Evolutionary conservation across 805 yeast genomes (phyloP).

Genomic region (Grigorovia jiainica): DNA sequence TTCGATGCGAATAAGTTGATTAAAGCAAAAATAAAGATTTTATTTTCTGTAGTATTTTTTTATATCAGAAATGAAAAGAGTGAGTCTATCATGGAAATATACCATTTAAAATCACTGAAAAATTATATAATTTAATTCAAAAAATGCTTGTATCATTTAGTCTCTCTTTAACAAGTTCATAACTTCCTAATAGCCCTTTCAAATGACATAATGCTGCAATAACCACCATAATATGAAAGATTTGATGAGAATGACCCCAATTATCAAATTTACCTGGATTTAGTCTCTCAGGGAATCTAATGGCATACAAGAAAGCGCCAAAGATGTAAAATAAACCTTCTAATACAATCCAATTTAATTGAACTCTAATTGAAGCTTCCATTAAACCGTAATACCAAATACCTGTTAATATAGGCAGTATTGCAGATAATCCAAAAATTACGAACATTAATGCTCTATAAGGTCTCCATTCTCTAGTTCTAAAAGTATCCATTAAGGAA

Average conservation of each 20-base stretch:
- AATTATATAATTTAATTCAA: too few species aligned
- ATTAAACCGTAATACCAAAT: constrained; percentile 37
- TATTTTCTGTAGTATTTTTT: too few species aligned
- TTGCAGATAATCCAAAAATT: constrained; percentile 68
- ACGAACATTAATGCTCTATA: constrained; percentile 73
- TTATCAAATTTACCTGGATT: constrained; percentile 56
- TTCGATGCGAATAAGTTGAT: too few species aligned
- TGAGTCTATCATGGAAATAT: too few species aligned
- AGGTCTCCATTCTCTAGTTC: constrained; percentile 65
- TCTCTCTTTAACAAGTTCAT: constrained; percentile 37
- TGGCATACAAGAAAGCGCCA: constrained; percentile 76
- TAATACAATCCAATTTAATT: constrained; percentile 48
- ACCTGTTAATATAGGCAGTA: constrained; percentile 58
- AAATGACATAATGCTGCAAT: constrained; percentile 70
- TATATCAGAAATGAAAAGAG: too few species aligned
- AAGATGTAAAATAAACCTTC: constrained; percentile 70
- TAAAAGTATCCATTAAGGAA: constrained; percentile 56
- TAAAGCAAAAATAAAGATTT: too few species aligned
- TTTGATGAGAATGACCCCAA: constrained; percentile 77
- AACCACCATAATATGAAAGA: constrained; percentile 72
- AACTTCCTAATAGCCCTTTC: constrained; percentile 49
- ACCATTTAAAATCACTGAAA: too few species aligned
- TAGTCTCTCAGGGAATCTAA: constrained; percentile 66
- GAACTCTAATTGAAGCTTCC: constrained; percentile 42
- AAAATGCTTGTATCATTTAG: background rate